A percentile compares a stretch with the other conserved stretches of the same genome.
These are phyloP conservation scores for Xylariaceae sp. DNA, from an alignment of 2,329 filamentous ascomycete species.

Conservation along the genomic window DNA sequence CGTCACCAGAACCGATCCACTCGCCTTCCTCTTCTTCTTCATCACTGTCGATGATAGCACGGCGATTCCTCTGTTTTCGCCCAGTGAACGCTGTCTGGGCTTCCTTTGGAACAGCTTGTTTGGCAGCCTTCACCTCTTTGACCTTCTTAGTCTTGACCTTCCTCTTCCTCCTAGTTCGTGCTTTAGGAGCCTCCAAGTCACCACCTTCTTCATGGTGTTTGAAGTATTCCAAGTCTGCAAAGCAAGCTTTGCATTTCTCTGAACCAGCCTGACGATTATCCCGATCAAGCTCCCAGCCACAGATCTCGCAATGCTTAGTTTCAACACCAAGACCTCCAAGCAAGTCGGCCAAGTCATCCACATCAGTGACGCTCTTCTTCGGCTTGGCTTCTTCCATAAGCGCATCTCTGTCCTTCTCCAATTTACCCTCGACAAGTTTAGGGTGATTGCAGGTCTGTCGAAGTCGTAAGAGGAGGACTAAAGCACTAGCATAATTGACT, in stretches of 20 bases:
- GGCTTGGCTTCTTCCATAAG: constrained; percentile 59
- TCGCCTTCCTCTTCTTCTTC: constrained; percentile 66
- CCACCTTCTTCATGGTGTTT: constrained; percentile 40
- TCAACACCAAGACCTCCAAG: constrained; percentile 79
- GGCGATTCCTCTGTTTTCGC: constrained; percentile 30
- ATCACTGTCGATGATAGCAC: constrained; percentile 45
- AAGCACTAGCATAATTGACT: constrained; percentile 86
- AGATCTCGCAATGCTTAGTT: constrained; percentile 77
- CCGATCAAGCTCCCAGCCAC: constrained; percentile 62
- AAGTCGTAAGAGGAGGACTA: constrained; percentile 85
- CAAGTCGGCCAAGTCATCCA: constrained; percentile 81
- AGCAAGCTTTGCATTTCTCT: constrained; percentile 68
- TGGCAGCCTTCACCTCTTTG: constrained; percentile 25
- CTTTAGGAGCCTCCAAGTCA: constrained; percentile 34
- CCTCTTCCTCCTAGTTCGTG: constrained; percentile 31
- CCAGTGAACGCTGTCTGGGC: constrained; percentile 24
- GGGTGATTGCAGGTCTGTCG: constrained; percentile 95
- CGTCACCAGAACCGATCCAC: constrained; percentile 71
- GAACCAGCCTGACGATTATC: constrained; percentile 37
- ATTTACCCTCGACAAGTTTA: constrained; percentile 76
- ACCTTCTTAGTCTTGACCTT: constrained; percentile 28
- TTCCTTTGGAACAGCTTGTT: constrained; percentile 24
- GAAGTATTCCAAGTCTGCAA: constrained; percentile 66
- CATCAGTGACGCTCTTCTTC: constrained; percentile 54
- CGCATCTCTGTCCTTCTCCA: constrained; percentile 84